phyloP scores from a whole-genome alignment of 768 basidiomycete species.

The Suillus spraguei region DNA sequence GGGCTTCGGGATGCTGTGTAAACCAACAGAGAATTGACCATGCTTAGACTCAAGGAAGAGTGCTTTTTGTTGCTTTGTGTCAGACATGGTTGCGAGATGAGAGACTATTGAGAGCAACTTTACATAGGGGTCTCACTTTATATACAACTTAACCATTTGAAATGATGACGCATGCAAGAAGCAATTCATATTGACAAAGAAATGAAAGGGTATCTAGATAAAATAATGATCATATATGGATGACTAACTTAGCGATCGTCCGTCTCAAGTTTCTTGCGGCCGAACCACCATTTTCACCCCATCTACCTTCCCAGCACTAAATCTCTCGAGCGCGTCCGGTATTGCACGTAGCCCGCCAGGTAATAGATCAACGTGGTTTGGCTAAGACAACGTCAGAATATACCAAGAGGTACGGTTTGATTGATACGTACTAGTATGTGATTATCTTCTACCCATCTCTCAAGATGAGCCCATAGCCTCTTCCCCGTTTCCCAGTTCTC shows the following conservation, averaged over 20 bases:
- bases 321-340: slow-evolving; percentile 40
- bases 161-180: slow-evolving; percentile 1
- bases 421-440: slow-evolving; percentile 30
- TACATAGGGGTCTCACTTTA: neutral
- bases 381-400: slow-evolving; percentile 30
- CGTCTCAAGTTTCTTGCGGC: slow-evolving; percentile 44
- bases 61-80: slow-evolving; percentile 29
- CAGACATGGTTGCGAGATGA: slow-evolving; percentile 17
- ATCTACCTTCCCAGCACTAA: slow-evolving; percentile 44
- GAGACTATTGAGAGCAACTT: neutral
- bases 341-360: slow-evolving; percentile 46
- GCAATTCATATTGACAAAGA: slow-evolving; percentile 6
- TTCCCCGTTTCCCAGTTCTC: slow-evolving; percentile 37
- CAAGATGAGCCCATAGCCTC: slow-evolving; percentile 32
- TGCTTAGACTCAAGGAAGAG: slow-evolving; percentile 29
- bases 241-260: neutral
- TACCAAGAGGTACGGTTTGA: neutral
- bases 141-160: neutral
- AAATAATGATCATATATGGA: slow-evolving; percentile 8
- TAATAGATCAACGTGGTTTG: slow-evolving; percentile 44
- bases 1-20: slow-evolving; percentile 33
- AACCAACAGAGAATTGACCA: slow-evolving; percentile 33
- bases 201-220: slow-evolving; percentile 7
- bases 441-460: slow-evolving; percentile 33
- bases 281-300: slow-evolving; percentile 46